Evolutionary conservation across 2,329 filamentous ascomycete genomes (phyloP).

Genomic region (Macrophomina pseudophaseolina): DNA sequence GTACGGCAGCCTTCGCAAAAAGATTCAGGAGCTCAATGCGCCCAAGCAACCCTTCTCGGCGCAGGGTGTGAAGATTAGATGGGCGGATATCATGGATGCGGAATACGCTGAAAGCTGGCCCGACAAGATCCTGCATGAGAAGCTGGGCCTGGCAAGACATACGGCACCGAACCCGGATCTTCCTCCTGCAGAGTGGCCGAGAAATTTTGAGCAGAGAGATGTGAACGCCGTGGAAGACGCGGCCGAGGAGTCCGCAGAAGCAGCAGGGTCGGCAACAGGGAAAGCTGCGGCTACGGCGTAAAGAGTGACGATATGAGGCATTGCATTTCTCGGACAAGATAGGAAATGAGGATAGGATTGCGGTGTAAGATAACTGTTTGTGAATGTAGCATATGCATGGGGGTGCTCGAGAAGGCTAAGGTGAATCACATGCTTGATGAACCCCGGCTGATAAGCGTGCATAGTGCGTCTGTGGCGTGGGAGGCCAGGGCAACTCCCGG

Average conservation of each 20-base stretch:
- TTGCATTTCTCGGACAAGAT: background rate
- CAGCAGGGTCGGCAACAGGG: background rate
- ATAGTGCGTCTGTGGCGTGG: background rate
- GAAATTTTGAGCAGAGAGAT: constrained; percentile 3
- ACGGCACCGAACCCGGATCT: background rate
- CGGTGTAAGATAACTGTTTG: constrained; percentile 7
- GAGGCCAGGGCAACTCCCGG: background rate
- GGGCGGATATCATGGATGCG: constrained; percentile 42
- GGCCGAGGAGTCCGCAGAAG: background rate
- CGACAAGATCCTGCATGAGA: constrained; percentile 29
- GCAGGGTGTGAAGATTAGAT: constrained; percentile 37
- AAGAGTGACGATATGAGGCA: background rate
- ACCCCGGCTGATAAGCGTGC: background rate
- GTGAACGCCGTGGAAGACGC: background rate
- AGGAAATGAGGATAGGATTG: background rate
- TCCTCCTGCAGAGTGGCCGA: background rate
- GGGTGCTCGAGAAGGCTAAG: background rate
- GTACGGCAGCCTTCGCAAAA: background rate
- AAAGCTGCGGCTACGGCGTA: background rate
- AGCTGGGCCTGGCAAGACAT: constrained; percentile 25
- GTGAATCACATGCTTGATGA: background rate
- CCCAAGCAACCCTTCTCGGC: constrained; percentile 33
- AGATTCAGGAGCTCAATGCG: background rate
- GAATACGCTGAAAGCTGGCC: constrained; percentile 34
- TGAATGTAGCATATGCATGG: constrained; percentile 7